phyloP scores from a whole-genome alignment of 1,139 yeast genomes.

The Blastobotrys apis region DNA sequence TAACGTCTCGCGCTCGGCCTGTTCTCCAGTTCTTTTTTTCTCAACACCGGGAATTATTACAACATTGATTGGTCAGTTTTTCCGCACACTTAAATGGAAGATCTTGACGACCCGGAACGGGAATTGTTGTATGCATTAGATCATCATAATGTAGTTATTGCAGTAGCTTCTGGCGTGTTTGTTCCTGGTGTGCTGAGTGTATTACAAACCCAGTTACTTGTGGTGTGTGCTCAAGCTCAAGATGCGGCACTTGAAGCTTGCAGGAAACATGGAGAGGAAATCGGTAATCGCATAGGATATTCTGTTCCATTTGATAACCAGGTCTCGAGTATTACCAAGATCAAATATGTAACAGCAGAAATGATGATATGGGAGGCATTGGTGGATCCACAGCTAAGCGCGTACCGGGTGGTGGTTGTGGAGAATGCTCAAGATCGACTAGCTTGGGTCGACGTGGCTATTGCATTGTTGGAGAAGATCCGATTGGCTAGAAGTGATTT shows the following conservation, averaged over 20 bases:
- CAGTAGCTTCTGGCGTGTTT: not conserved
- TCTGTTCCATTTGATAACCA: constrained; percentile 62
- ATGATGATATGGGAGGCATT: constrained; percentile 67
- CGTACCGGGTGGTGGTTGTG: constrained; percentile 69
- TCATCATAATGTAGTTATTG: not conserved
- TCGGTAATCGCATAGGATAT: constrained; percentile 46
- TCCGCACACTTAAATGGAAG: too few relatives aligned
- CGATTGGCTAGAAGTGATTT: constrained; percentile 35
- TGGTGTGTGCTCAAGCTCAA: constrained; percentile 32
- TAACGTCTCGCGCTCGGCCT: too few relatives aligned
- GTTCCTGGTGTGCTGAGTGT: not conserved
- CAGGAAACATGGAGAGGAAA: not conserved
- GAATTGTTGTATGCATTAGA: constrained; percentile 5
- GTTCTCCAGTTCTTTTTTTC: too few relatives aligned
- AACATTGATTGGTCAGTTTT: too few relatives aligned
- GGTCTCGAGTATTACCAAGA: constrained; percentile 50
- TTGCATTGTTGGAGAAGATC: constrained; percentile 61
- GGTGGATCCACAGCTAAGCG: constrained; percentile 55
- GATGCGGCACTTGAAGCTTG: not conserved
- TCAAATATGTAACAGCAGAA: constrained; percentile 78
- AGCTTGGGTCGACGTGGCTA: constrained; percentile 66
- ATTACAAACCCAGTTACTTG: constrained; percentile 3
- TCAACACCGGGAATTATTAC: too few relatives aligned
- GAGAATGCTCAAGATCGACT: constrained; percentile 90
- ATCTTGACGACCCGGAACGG: not conserved